Base-by-base conservation (phyloP, 1,284 basidiomycete species). In the Hemileia vastatrix region DNA sequence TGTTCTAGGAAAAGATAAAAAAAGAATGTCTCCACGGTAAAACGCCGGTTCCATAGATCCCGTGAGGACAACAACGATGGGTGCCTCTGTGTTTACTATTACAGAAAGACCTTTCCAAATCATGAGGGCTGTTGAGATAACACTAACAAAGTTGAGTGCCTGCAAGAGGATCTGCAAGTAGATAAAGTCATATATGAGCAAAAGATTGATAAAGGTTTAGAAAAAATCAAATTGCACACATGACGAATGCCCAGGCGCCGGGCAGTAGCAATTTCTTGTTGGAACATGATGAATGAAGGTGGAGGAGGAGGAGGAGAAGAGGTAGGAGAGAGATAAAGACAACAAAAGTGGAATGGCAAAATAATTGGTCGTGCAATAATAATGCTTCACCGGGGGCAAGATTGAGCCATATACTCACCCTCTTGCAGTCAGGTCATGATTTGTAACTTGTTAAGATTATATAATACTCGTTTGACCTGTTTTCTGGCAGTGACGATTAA, bases 1-100 rank as follows among this genome's bases (percentile, higher is more conserved):
- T 61, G 80, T 48, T 13, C 27, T 79, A 0, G 82, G 71, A 77
- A 95, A 94, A 1, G 86, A 88, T 33, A 98, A 81, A 81, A 97
- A 94, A 49, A 97, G 82, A 40, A 97, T 83, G 77, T 98, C 94
- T 18, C 94, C 94, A 40, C 94, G 84, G 76, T 94, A 88, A 78
- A 94, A 95, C 0, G 90, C 93, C 0, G 94, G 93, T 77, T 97
- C 93, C 94, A 97, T 97, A 0, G 90, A 94, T 45, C 91, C 93
- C 86, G 89, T 92, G n/a, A 97, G 81, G 0, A 97, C 94, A 36
- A 98, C 93, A 4, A 97, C 93, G 48, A 98, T 92, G 1, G 93
- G 93, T 2, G 88, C 91, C 76, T 96, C 93, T 4, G 90, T 91
- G 76, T 96, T 95, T 59, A 90, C 89, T 54, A 90, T 72, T 4